Base-by-base conservation (phyloP, 352 stramenopile species). In the Phytopythium vexans region DNA sequence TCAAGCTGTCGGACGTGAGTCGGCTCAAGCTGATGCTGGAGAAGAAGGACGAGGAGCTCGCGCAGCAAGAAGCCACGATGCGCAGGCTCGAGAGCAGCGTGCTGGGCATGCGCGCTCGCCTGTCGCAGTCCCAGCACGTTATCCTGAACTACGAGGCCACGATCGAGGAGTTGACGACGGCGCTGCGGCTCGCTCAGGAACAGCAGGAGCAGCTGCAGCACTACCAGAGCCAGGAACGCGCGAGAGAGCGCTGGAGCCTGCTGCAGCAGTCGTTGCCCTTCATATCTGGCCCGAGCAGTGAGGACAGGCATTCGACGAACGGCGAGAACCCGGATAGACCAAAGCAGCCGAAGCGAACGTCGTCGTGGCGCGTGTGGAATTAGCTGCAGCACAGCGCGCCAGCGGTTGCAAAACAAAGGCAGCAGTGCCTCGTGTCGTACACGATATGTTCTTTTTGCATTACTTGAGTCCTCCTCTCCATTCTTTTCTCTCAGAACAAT, bases 121-220 rank as follows among this genome's bases (percentile, higher is more conserved):
- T 88, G 51, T 76, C 52, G 27, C 74, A 85, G 63, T 82, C 77
- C 11, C 76, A 89, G 66, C 74, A 74, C 38, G 64, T 77, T 53
- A 81, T 88, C 21, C 54, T 89, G 51, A 68, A 72, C 16, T 90
- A 90, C 66, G 76, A 90, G 54, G 59, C 66, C 49, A 90, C 88
- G 64, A 71, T 90, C 66, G 79, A 90, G 53, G 74, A 90, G 70
- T 68, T 90, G 27, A 90, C 66, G 55, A 52, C 64, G 0, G 64
- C 77, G 35, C 63, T 90, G 34, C 72, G 77, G 8, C 76, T 82
- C 37, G 67, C 76, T 0, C 69, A 87, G 52, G 62, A 77, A 11
- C 52, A 68, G 45, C 48, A 66, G 14, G 45, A 52, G 45, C 32
- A 10, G 1, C 14, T 52, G 32, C 45, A 52, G 45, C 33, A 41